Base-by-base conservation (phyloP, 495 filamentous ascomycete species). In the Penicillium nucicola region DNA sequence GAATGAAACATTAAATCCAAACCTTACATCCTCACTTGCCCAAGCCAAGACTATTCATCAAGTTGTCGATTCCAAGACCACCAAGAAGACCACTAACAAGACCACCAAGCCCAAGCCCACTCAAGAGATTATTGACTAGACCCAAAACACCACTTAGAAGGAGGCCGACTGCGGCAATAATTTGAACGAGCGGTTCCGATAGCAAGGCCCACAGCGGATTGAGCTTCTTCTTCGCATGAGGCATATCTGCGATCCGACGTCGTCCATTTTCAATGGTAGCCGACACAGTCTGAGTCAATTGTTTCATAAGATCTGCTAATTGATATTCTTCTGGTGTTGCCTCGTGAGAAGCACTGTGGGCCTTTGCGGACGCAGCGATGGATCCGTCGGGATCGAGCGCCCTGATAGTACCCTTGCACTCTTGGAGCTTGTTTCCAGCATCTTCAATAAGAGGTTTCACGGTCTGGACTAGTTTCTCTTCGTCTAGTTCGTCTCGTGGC, bases 211-310 rank as follows among this genome's bases (percentile, higher is more conserved):
- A 90, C 23, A 96, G 82, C 1, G 91, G 90, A 62, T 90, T 96
- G 41, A 97, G 79, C 69, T 88, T 82, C 77, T 96, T 95, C 84
- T 96, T 93, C 19, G 90, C 92, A 52, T 92, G 85, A 12, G 92
- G 92, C 86, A 96, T 92, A 62, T 88, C 87, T 57, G 87, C 84
- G 46, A 96, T 86, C 71, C 86, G 87, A 66, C 83, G 85, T 78
- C 88, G 90, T 31, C 87, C 89, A 35, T 86, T 82, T 49, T 96
- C 90, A 54, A 97, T 90, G 14, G 86, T 89, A 58, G 83, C 81
- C 5, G 82, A 71, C 7, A 84, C 79, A 3, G 73, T 81, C 38
- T 77, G 73, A 11, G 81, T 80, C 45, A 86, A 61, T 57, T 92
- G 86, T 74, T 92, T 93, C 30, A 97, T 79, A 12, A 83, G 66